These are phyloP conservation scores for Apostasia ramifera DNA, from an alignment of 106 monocot species.

Conservation along the genomic window DNA sequence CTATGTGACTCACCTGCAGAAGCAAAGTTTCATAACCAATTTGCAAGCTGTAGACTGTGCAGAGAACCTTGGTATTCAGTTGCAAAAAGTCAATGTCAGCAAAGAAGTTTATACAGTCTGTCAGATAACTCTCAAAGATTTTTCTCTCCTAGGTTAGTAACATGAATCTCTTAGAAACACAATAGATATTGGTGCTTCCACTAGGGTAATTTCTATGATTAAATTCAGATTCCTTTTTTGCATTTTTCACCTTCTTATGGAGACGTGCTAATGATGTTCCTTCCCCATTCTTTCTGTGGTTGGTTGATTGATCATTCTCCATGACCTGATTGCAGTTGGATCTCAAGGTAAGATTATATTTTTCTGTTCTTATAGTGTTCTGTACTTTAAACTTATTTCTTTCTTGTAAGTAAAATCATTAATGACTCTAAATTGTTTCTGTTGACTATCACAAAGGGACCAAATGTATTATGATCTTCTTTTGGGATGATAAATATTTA, in stretches of 20 bases:
- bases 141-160: slow-evolving; percentile 93
- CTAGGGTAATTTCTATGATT: too few relatives aligned
- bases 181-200: too few relatives aligned
- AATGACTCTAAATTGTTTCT: too few relatives aligned
- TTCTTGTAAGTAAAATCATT: too few relatives aligned
- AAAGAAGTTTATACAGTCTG: slow-evolving; percentile 70
- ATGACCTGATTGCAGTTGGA: slow-evolving; percentile 38
- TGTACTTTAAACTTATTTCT: too few relatives aligned
- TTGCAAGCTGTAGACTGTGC: slow-evolving; percentile 92
- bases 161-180: background rate
- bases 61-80: slow-evolving; percentile 51
- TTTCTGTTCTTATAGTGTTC: too few relatives aligned
- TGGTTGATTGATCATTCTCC: slow-evolving; percentile 8
- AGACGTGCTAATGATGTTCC: slow-evolving; percentile 7
- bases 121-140: slow-evolving; percentile 84
- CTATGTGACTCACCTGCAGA: slow-evolving; percentile 85
- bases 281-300: slow-evolving; percentile 6
- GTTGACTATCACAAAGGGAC: too few relatives aligned
- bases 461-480: too few relatives aligned
- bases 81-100: slow-evolving; percentile 79
- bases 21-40: slow-evolving; percentile 98
- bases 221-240: background rate
- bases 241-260: slow-evolving; percentile 10
- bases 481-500: too few relatives aligned
- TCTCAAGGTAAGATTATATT: slow-evolving; percentile 43